Evolutionary conservation across 2,329 filamentous ascomycete species (phyloP).

Genomic region (Pestalotiopsis sp.): DNA sequence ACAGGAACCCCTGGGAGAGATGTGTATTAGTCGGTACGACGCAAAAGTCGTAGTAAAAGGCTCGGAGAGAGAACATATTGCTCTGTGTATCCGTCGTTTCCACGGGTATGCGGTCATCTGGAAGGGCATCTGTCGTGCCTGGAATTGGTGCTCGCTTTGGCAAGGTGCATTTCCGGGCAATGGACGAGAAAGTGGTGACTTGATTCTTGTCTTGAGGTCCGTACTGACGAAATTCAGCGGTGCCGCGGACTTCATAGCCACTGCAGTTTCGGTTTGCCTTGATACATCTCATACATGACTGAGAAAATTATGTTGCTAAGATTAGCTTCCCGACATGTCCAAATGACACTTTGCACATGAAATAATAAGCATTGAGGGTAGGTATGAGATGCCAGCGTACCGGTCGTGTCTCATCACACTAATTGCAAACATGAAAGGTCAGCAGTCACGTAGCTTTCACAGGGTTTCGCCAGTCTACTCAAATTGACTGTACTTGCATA

Average conservation of each 20-base stretch:
- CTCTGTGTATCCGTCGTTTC: slow-evolving; percentile 18
- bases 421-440: background rate
- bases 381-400: slow-evolving; percentile 15
- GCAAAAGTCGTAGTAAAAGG: slow-evolving; percentile 26
- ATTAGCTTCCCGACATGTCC: background rate
- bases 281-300: slow-evolving; percentile 24
- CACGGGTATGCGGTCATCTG: slow-evolving; percentile 17
- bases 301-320: background rate
- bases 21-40: slow-evolving; percentile 17
- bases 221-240: background rate
- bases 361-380: background rate
- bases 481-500: background rate
- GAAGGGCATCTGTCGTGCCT: slow-evolving; percentile 15
- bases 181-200: slow-evolving; percentile 4
- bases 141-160: slow-evolving; percentile 20
- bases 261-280: slow-evolving; percentile 20
- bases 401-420: slow-evolving; percentile 25
- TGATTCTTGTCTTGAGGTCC: background rate
- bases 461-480: background rate
- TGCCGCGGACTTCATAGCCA: slow-evolving; percentile 12
- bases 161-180: slow-evolving; percentile 22
- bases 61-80: slow-evolving; percentile 16
- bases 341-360: background rate
- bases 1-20: slow-evolving; percentile 21
- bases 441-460: slow-evolving; percentile 2